Evolutionary conservation across 1,284 basidiomycete species (phyloP), one percentile per base, ranked within the genome.

Genomic region (Ceratobasidium papillatum): DNA sequence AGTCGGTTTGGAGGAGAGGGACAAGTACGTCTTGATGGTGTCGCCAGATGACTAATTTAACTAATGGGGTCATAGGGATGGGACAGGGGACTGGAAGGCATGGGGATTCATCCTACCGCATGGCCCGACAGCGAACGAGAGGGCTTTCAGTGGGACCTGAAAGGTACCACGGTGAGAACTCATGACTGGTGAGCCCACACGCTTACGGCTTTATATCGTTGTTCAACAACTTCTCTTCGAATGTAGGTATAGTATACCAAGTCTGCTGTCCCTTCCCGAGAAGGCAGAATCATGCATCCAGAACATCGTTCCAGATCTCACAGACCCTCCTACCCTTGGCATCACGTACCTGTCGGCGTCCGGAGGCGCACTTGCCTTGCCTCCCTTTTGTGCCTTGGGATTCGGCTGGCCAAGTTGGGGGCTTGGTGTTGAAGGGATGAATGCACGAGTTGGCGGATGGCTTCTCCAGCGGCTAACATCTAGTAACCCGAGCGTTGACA

Each of bases 341-440:
- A 68, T 68, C 32, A 68, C 65, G 30, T 68, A 34, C 51, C 45
- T 68, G 27, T 68, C 65, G 11, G 65, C 65, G 19, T 47, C 65
- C 1, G 65, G 65, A 22, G 65, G 65, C 12, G 25, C 65, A n/a
- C 51, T 94, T 27, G 91, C 93, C 0, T 82, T 91, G 27, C 93
- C 94, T 11, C 88, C 90, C 8, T 83, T 86, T 8, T 84, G 95
- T 51, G 93, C 94, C 17, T 88, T 87, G 77, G 95, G 94, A 0
- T 88, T 94, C 77, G 93, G 94, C 3, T 94, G 89, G 87, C 92
- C 93, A 0, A 83, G 84, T 27, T 84, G 86, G 82, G 89, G 90
- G 5, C 79, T 95, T 9, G 94, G 94, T 2, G 83, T 95, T 27
- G 89, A 93, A 79, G 94, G 95, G 2, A 89, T 95, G 56, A 96